Evolutionary conservation across 352 stramenopile species (phyloP).

Genomic region (Blastocystis sp.): DNA sequence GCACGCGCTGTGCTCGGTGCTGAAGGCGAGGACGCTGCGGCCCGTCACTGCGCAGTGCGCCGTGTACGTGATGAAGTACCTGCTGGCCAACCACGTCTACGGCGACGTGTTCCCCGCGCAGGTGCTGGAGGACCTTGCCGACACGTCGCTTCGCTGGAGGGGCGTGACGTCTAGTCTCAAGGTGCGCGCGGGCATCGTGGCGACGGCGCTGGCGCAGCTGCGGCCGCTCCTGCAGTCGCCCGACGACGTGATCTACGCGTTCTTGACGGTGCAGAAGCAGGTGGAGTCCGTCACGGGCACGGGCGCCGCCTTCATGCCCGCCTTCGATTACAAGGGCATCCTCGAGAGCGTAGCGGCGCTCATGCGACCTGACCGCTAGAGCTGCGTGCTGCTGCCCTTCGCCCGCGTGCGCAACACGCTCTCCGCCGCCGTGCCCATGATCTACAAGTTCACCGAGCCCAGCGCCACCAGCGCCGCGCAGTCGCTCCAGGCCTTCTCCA

Average conservation of each 20-base stretch:
- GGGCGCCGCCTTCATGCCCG: not conserved
- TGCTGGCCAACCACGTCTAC: conserved; percentile 23
- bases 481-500: not conserved
- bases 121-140: not conserved
- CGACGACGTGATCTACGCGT: conserved; percentile 35
- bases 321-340: conserved; percentile 24
- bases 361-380: not conserved
- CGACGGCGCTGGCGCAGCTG: not conserved
- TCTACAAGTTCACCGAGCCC: conserved; percentile 7
- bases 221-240: not conserved
- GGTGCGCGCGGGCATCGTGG: not conserved
- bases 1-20: not conserved
- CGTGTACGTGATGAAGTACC: conserved; percentile 18
- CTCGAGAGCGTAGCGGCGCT: not conserved
- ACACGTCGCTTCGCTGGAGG: not conserved
- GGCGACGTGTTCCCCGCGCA: not conserved
- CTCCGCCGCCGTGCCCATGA: not conserved
- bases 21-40: not conserved
- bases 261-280: not conserved
- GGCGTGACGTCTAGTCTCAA: not conserved
- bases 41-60: conserved; percentile 11
- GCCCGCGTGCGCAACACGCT: not conserved
- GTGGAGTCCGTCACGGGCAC: not conserved
- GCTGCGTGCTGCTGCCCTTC: not conserved
- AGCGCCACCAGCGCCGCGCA: not conserved